phyloP scores from a whole-genome alignment of 352 stramenopile species.

The Globisporangium viniferum region DNA sequence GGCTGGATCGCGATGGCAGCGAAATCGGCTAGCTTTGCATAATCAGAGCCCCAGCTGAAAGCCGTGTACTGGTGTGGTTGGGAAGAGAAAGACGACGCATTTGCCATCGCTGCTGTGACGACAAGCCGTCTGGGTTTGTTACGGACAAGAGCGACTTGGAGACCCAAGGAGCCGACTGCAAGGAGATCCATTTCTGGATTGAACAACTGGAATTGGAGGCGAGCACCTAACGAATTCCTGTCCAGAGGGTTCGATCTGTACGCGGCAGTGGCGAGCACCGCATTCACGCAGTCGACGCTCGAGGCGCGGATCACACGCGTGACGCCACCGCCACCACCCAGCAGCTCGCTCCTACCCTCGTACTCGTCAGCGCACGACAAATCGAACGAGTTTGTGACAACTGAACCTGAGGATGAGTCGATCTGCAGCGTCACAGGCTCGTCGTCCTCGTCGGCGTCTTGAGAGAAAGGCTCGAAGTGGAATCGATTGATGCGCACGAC shows the following conservation, averaged over 20 bases:
- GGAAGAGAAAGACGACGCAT: neutral
- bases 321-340: neutral
- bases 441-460: neutral
- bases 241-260: slow-evolving; percentile 2
- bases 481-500: slow-evolving; percentile 1
- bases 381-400: slow-evolving; percentile 1
- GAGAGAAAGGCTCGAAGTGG: neutral
- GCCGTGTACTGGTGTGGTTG: neutral
- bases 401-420: slow-evolving; percentile 15
- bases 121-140: slow-evolving; percentile 12
- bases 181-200: slow-evolving; percentile 13
- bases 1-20: slow-evolving; percentile 1
- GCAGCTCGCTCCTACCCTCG: slow-evolving; percentile 7
- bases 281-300: slow-evolving; percentile 25
- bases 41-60: neutral
- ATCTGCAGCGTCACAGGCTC: slow-evolving; percentile 20
- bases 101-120: neutral
- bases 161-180: neutral
- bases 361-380: slow-evolving; percentile 8
- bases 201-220: slow-evolving; percentile 12
- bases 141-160: neutral
- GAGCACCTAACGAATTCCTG: neutral
- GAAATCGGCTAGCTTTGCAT: neutral
- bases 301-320: slow-evolving; percentile 11
- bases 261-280: slow-evolving; percentile 14